Evolutionary conservation across 1,284 basidiomycete species (phyloP).

Genomic region (Xerocomus cyaneibrunnescens): DNA sequence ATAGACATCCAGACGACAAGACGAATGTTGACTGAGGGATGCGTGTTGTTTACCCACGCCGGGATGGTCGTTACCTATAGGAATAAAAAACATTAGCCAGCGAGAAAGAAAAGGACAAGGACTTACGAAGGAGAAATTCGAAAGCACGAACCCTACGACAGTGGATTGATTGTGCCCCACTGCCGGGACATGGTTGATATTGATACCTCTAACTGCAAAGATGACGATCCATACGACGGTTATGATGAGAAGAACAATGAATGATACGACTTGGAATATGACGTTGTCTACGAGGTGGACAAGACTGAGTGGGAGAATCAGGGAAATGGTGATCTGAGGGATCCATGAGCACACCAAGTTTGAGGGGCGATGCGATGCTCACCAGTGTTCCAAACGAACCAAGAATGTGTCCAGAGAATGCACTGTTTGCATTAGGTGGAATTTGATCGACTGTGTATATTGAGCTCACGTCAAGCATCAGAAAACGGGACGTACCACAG

Average conservation of each 20-base stretch:
- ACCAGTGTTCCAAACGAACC: constrained; percentile 27
- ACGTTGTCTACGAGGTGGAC: constrained; percentile 28
- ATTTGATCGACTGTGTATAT: constrained; percentile 13
- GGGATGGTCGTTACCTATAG: constrained; percentile 25
- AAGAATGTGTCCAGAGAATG: constrained; percentile 25
- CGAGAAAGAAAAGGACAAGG: background rate
- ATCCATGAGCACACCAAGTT: background rate
- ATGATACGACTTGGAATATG: constrained; percentile 26
- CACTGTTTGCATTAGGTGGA: constrained; percentile 7
- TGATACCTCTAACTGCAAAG: constrained; percentile 16
- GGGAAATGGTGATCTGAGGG: constrained; percentile 20
- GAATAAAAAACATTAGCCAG: background rate
- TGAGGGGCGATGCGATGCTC: background rate
- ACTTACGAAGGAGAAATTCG: constrained; percentile 28
- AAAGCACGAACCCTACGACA: constrained; percentile 25
- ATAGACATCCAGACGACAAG: constrained; percentile 24
- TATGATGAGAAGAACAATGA: constrained; percentile 22
- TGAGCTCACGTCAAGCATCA: background rate
- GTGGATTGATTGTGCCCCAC: constrained; percentile 19
- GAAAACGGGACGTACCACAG: constrained; percentile 17
- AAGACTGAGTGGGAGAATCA: constrained; percentile 25
- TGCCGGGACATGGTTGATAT: constrained; percentile 4
- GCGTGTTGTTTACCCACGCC: constrained; percentile 30
- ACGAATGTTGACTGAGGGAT: constrained; percentile 23
- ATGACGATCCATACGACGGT: constrained; percentile 21